Evolutionary conservation across 352 stramenopile genomes (phyloP).

Genomic region (Globisporangium solare): DNA sequence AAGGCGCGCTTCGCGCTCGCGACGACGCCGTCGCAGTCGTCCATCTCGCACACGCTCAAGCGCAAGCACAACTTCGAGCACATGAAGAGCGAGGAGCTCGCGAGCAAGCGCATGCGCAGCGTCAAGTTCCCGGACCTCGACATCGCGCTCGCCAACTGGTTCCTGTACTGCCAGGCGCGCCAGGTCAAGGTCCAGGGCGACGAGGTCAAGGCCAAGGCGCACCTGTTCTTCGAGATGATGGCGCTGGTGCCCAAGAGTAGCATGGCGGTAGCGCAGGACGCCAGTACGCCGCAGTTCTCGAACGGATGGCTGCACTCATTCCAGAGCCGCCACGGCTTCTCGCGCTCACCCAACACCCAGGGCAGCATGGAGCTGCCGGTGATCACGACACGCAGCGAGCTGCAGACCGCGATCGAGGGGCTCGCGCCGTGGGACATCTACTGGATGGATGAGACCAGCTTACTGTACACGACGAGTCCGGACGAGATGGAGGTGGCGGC

Average conservation of each 20-base stretch:
- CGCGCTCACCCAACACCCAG: slow-evolving; percentile 24
- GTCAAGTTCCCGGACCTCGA: slow-evolving; percentile 79
- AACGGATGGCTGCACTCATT: slow-evolving; percentile 87
- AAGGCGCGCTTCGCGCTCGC: slow-evolving; percentile 59
- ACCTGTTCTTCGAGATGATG: slow-evolving; percentile 64
- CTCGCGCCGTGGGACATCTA: slow-evolving; percentile 59
- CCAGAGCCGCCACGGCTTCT: slow-evolving; percentile 69
- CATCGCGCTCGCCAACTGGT: slow-evolving; percentile 76
- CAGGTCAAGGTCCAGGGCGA: slow-evolving; percentile 62
- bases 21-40: slow-evolving; percentile 68
- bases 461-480: slow-evolving; percentile 44
- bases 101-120: slow-evolving; percentile 69
- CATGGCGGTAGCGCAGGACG: slow-evolving; percentile 12
- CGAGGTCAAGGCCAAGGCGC: slow-evolving; percentile 70
- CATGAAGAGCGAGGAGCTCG: slow-evolving; percentile 68
- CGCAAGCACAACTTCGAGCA: slow-evolving; percentile 63
- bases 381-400: slow-evolving; percentile 39
- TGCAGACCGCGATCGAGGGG: slow-evolving; percentile 40
- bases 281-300: slow-evolving; percentile 57
- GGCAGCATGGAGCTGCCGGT: slow-evolving; percentile 28
- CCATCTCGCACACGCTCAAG: slow-evolving; percentile 82
- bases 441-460: slow-evolving; percentile 67
- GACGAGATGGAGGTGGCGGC: slow-evolving; percentile 21
- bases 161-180: slow-evolving; percentile 62
- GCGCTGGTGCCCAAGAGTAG: slow-evolving; percentile 14